These are phyloP conservation scores for Cladophialophora psammophila DNA, from an alignment of 2,329 filamentous ascomycete genomes.

Conservation along the genomic window DNA sequence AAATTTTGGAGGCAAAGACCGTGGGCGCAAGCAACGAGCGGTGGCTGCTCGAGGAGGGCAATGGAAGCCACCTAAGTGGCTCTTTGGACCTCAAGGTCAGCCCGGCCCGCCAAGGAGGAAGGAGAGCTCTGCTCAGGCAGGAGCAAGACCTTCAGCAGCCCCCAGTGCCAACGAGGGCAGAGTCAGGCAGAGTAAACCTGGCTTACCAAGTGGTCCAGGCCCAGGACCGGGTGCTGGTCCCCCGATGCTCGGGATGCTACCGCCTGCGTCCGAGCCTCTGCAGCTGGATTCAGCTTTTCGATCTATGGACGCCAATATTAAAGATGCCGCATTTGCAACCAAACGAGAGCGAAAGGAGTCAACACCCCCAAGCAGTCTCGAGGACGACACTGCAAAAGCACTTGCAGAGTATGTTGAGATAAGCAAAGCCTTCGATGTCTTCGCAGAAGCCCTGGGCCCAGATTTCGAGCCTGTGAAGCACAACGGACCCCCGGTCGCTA, in stretches of 20 bases:
- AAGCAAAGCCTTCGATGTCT: conserved; percentile 50
- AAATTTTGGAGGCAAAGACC: conserved; percentile 78
- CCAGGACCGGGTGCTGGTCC: conserved; percentile 42
- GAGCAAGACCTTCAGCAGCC: conserved; percentile 25
- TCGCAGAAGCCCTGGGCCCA: conserved; percentile 68
- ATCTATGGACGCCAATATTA: conserved; percentile 54
- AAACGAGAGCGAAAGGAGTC: conserved; percentile 18
- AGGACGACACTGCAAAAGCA: conserved; percentile 72
- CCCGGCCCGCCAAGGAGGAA: conserved; percentile 4
- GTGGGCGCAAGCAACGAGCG: conserved; percentile 76
- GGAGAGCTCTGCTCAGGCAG: conserved; percentile 16
- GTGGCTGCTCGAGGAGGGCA: conserved; percentile 66
- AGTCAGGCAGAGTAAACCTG: conserved; percentile 33
- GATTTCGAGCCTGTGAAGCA: conserved; percentile 78
- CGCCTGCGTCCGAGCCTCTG: conserved; percentile 48
- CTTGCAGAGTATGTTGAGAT: conserved; percentile 75
- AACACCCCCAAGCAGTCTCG: conserved; percentile 60
- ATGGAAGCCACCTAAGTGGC: conserved; percentile 56
- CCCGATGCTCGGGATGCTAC: conserved; percentile 60
- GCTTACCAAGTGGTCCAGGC: conserved; percentile 13
- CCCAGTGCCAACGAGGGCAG: conserved; percentile 37
- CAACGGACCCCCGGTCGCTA: conserved; percentile 66
- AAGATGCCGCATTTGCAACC: conserved; percentile 44
- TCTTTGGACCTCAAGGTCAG: conserved; percentile 46
- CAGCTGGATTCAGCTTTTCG: conserved; percentile 61